Conservation (phyloP, 805 yeast genomes). For the Danielia reshetovae region DNA sequence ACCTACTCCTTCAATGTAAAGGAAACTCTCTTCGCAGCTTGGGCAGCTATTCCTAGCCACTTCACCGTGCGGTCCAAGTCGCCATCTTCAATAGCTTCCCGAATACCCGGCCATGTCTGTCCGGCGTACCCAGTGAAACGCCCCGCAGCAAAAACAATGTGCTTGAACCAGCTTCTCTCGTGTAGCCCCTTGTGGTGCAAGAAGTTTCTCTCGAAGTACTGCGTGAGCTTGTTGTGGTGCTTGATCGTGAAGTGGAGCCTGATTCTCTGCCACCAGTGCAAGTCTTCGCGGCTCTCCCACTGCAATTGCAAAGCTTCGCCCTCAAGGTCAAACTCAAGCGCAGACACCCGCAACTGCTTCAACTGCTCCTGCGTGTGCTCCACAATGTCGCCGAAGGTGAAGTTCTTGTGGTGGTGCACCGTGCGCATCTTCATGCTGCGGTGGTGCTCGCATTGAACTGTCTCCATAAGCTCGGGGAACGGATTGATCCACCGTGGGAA, state of each 20-base stretch:
- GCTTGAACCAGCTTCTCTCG: conserved; percentile 58
- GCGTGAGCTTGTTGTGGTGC: conserved; percentile 33
- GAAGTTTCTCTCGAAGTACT: conserved; percentile 53
- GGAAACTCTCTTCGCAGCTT: conserved; percentile 28
- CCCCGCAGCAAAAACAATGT: conserved; percentile 60
- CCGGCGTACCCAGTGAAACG: conserved; percentile 47
- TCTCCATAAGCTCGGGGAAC: conserved; percentile 15
- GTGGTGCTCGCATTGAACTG: conserved; percentile 8
- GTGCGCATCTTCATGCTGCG: conserved; percentile 5
- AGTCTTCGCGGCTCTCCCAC: conserved; percentile 27
- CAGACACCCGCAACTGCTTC: conserved; percentile 14
- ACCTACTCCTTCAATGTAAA: conserved; percentile 4
- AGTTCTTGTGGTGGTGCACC: conserved; percentile 7
- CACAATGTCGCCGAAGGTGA: conserved; percentile 23
- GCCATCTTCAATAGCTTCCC: conserved; percentile 47
- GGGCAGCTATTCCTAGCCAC: conserved; percentile 44
- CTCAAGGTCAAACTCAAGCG: conserved; percentile 27
- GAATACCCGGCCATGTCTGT: conserved; percentile 55
- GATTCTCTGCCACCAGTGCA: conserved; percentile 34
- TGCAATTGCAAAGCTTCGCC: conserved; percentile 25
- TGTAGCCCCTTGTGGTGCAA: conserved; percentile 43
- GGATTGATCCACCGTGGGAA: conserved; percentile 1
- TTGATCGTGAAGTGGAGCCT: conserved; percentile 27
- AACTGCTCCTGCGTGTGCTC: conserved; percentile 24
- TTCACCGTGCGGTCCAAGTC: conserved; percentile 42